These are phyloP conservation scores for Alisma plantagoaquatica DNA, from an alignment of 106 monocot genomes.

Conservation along the genomic window DNA sequence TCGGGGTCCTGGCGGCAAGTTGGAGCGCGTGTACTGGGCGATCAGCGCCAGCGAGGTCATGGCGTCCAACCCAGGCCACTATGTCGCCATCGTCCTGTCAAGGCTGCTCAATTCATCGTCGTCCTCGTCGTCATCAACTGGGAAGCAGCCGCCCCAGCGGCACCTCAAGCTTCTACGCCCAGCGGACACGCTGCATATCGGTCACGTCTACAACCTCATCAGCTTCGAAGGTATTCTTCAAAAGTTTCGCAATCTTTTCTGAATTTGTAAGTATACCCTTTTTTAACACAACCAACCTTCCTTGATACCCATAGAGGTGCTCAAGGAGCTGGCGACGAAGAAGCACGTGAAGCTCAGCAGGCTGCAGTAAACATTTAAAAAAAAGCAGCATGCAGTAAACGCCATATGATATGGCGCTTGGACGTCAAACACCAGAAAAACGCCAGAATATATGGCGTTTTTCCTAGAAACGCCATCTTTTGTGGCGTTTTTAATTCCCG, in stretches of 20 bases:
- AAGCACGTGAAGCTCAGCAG: conserved; percentile 33
- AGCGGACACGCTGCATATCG: conserved; percentile 7
- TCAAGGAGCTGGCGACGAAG: conserved; percentile 33
- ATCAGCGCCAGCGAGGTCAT: conserved; percentile 20
- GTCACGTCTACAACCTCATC: conserved; percentile 13
- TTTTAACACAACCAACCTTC: background rate
- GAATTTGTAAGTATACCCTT: background rate
- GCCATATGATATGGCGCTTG: too few species aligned
- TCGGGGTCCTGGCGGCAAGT: conserved; percentile 9
- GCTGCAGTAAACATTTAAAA: too few species aligned
- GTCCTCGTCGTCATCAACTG: background rate
- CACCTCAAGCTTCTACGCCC: conserved; percentile 18
- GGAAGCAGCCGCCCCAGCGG: background rate
- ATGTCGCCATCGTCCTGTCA: conserved; percentile 9
- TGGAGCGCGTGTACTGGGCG: conserved; percentile 17
- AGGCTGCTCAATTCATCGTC: background rate
- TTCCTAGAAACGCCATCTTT: too few species aligned
- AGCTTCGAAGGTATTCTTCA: conserved; percentile 11
- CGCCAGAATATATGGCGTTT: too few species aligned
- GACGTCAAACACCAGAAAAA: too few species aligned
- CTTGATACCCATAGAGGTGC: conserved; percentile 19
- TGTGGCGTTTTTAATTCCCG: too few species aligned
- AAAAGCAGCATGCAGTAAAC: too few species aligned
- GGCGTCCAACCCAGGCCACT: conserved; percentile 21
- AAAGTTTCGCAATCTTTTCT: background rate